Evolutionary conservation across 495 filamentous ascomycete species (phyloP), one percentile per base, ranked within the genome.

Genomic region (Aspergillus nanangensis): DNA sequence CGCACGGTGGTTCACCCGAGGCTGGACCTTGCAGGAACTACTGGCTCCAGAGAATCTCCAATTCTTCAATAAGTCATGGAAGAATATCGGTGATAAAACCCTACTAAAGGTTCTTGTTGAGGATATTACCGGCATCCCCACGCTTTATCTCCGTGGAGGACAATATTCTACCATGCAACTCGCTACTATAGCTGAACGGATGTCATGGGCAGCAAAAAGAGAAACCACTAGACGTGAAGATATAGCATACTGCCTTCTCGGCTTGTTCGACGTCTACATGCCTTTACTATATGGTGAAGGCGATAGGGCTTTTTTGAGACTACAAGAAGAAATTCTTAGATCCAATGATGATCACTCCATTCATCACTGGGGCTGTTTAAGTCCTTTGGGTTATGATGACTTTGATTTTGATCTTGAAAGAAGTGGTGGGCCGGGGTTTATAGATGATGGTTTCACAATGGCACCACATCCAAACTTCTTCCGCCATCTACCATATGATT

Each of bases 281-380:
- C 68, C 71, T 0, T 20, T 74, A 24, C 50, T 74, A 0, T 76
- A 75, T 32, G 69, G 72, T 3, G 70, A 76, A 38, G 63, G 71
- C 7, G 38, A 41, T 5, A 52, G 44, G 9, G 63, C 65, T 0
- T 69, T 69, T 41, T n/a, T 41, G 0, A 40, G 67, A 14, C 52
- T 72, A 0, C 65, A 72, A 37, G 50, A 60, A 34, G 63, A 70
- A 31, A 65, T 72, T 23, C 15, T 51, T 13, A 25, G 33, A 22
- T 10, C 34, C 8, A 37, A 31, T n/a, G 33, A 44, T 35, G 49
- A 56, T 34, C 19, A 35, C 8, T 20, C 32, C 1, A 5, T 53
- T 5, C 50, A 50, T 14, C 41, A 34, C 4, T 42, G 40, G 40
- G n/a, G n/a, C n/a, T n/a, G n/a, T n/a, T n/a, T n/a, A n/a, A n/a